Base-by-base conservation (phyloP, 106 monocot genomes). In the Platanthera guangdongensis region DNA sequence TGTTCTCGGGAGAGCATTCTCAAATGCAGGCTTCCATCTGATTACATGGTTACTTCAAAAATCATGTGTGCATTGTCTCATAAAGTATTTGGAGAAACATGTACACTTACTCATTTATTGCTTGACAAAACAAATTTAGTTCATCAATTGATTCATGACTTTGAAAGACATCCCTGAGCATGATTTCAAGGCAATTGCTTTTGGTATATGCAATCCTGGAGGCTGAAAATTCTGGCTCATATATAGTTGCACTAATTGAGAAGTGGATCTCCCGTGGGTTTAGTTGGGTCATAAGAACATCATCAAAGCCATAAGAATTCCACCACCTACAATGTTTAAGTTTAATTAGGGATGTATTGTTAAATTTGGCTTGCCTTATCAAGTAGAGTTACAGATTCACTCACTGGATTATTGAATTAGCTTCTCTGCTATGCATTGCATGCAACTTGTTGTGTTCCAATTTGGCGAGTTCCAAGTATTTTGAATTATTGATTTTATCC, bases 391-490 rank as follows among this genome's bases (percentile, higher is more conserved):
- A 53, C 13, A 6, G 18, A 7, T 19, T 16, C 14, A 81, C 79
- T 81, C 52, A 82, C 82, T 78, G 30, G 10, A 78, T 46, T 50
- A 82, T 68, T 9, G 68, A 82, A 39, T 82, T 13, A 16, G 63
- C 78, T 73, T 82, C 82, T 28, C 19, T 52, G 32, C 15, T 78
- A 78, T 82, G 62, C 16, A 77, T 57, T 0, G 5, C 18, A 50
- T 82, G 82, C 49, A 78, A 39, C 45, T 52, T 73, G 73, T 82
- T 82, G 53, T 78, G 78, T 45, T 82, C 82, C 51, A 82, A 52
- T 51, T 82, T 82, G 28, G 78, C 82, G 47, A 82, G 82, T 65
- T 82, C 73, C 63, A 82, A 21, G 53, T 82, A 78, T 47, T 68
- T 82, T 22, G 82, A 72, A 57, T 78, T 77, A 64, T 82, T 82